A percentile compares a stretch with the other conserved stretches of the same genome.
These are phyloP conservation scores for Papilionanthe hybrid DNA, from an alignment of 116 monocot species.

Conservation along the genomic window DNA sequence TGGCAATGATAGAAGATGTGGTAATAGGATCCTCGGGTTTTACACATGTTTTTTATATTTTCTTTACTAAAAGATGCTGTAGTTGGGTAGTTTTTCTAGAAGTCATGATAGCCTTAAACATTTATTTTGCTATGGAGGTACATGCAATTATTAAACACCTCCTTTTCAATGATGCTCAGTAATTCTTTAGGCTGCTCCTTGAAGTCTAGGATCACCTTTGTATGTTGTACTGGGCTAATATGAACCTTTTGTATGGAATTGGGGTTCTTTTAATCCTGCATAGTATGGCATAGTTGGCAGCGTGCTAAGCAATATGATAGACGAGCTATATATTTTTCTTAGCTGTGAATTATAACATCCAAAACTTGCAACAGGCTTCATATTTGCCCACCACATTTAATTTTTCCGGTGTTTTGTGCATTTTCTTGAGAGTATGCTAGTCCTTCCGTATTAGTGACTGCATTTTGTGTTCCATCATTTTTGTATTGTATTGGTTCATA, in stretches of 20 bases:
- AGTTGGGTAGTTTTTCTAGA: background rate
- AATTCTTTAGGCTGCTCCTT: background rate
- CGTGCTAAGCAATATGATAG: background rate
- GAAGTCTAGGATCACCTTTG: background rate
- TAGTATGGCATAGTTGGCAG: background rate
- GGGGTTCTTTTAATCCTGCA: background rate
- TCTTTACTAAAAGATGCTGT: background rate
- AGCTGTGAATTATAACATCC: background rate
- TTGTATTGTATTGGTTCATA: background rate
- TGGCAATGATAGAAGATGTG: background rate
- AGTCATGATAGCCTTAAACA: background rate
- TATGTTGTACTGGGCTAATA: background rate
- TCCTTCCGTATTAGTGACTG: background rate
- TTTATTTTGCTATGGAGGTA: background rate
- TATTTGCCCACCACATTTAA: background rate
- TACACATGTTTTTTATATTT: background rate
- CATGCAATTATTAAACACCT: background rate
- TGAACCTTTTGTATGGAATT: background rate
- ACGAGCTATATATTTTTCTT: constrained; percentile 1
- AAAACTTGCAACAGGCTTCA: background rate
- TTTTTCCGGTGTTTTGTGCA: background rate
- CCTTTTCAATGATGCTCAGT: background rate
- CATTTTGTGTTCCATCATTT: background rate
- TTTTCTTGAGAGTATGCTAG: background rate
- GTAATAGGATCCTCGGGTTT: background rate